phyloP scores from a whole-genome alignment of 1,139 yeast genomes.

The Debaryomycetaceae sp. region DNA sequence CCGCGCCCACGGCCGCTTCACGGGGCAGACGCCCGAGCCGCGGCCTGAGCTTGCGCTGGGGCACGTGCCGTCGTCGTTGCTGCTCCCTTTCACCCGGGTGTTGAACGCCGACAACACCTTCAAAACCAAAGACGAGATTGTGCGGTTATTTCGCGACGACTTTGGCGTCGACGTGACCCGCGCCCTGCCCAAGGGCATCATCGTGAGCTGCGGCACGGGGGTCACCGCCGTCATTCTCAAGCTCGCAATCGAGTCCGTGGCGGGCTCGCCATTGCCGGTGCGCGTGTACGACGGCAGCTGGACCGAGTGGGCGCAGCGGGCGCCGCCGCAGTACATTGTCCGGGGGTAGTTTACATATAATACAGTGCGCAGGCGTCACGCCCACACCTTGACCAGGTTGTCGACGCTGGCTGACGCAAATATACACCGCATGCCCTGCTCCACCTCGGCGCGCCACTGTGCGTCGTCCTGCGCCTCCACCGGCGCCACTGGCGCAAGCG shows the following conservation, averaged over 20 bases:
- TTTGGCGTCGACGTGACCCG: conserved; percentile 27
- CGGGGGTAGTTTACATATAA: conserved; percentile 14
- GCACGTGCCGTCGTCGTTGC: conserved; percentile 76
- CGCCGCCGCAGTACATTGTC: conserved; percentile 31
- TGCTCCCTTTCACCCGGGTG: conserved; percentile 70
- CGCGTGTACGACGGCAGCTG: conserved; percentile 92
- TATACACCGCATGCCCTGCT: conserved; percentile 49
- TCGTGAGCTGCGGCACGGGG: conserved; percentile 93
- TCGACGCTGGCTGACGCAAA: conserved; percentile 62
- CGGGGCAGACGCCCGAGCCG: conserved; percentile 82
- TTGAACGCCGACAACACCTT: conserved; percentile 48
- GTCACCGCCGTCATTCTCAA: conserved; percentile 86
- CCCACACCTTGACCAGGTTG: conserved; percentile 51
- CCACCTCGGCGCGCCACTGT: conserved; percentile 21
- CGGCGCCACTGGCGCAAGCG: conserved; percentile 49
- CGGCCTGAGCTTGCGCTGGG: conserved; percentile 85
- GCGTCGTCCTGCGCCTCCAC: conserved; percentile 14
- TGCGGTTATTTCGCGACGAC: conserved; percentile 38
- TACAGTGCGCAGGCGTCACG: conserved; percentile 14
- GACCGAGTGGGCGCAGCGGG: conserved; percentile 64
- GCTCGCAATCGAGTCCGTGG: conserved; percentile 37
- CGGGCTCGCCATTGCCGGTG: conserved; percentile 62
- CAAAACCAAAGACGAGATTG: conserved; percentile 43
- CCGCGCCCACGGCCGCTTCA: conserved; percentile 67
- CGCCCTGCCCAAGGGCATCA: conserved; percentile 48